These are phyloP conservation scores for Scedosporium aurantiacum DNA, from an alignment of 2,329 filamentous ascomycete species.

Conservation along the genomic window DNA sequence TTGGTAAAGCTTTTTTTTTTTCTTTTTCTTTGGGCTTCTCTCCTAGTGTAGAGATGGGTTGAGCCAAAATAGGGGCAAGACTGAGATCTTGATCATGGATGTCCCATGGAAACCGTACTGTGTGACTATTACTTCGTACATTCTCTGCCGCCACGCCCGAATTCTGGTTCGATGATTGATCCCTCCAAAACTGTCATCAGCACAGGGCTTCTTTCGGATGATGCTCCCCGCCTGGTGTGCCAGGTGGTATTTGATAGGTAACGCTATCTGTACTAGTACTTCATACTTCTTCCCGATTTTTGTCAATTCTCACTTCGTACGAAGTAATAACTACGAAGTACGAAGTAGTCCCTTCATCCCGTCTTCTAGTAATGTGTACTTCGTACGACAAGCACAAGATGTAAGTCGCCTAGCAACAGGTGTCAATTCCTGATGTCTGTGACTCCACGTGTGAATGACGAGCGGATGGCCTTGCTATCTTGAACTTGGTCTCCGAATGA, in stretches of 20 bases:
- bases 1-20: background rate
- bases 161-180: background rate
- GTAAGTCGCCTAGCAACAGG: too few relatives aligned
- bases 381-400: too few relatives aligned
- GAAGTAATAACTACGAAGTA: too few relatives aligned
- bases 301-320: too few relatives aligned
- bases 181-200: background rate
- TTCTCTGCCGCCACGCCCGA: background rate
- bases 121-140: background rate
- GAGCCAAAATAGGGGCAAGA: background rate
- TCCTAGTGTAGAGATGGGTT: background rate
- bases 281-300: too few relatives aligned
- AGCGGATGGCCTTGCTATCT: background rate
- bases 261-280: too few relatives aligned
- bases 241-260: too few relatives aligned
- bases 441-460: background rate
- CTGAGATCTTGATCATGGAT: background rate
- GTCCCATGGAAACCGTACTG: background rate
- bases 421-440: background rate
- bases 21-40: background rate
- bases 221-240: background rate
- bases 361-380: too few relatives aligned
- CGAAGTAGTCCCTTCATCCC: too few relatives aligned
- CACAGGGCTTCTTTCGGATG: background rate
- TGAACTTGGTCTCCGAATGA: background rate